Conservation (phyloP, 1,284 basidiomycete species). For the Leccinum solheimii region DNA sequence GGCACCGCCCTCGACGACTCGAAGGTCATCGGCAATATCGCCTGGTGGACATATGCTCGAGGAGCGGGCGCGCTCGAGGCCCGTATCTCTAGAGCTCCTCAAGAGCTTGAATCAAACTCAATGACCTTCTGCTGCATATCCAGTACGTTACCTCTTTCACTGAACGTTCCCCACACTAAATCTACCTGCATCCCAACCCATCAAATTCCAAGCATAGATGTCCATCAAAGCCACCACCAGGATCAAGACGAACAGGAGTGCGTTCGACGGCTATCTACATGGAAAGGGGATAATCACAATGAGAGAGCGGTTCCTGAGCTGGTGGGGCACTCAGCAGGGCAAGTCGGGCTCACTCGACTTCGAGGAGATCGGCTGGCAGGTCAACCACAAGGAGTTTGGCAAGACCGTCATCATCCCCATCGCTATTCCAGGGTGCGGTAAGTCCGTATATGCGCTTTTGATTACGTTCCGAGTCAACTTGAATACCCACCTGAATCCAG, state of each 20-base stretch:
- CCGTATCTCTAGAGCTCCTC: too few relatives aligned
- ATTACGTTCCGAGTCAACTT: not conserved
- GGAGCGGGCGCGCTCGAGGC: too few relatives aligned
- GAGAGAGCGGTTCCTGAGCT: slow-evolving; percentile 77
- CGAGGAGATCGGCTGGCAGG: slow-evolving; percentile 15
- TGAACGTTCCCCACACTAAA: too few relatives aligned
- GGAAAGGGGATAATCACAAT: slow-evolving; percentile 85
- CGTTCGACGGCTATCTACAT: slow-evolving; percentile 68
- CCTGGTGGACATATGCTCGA: too few relatives aligned
- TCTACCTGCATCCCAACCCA: too few relatives aligned
- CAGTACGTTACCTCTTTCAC: too few relatives aligned
- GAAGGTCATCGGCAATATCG: too few relatives aligned
- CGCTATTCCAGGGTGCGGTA: slow-evolving; percentile 91
- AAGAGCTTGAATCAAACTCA: too few relatives aligned
- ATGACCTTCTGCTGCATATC: too few relatives aligned
- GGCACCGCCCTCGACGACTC: too few relatives aligned
- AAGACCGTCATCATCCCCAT: slow-evolving; percentile 89
- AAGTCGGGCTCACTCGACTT: slow-evolving; percentile 36
- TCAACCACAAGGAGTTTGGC: slow-evolving; percentile 42
- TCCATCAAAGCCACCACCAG: too few relatives aligned
- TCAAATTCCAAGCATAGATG: too few relatives aligned
- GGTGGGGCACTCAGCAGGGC: slow-evolving; percentile 55
- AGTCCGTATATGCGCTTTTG: slow-evolving; percentile 30
- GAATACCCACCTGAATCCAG: slow-evolving; percentile 38
- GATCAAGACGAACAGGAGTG: slow-evolving; percentile 60